These are phyloP conservation scores for Termitomyces sp. DNA, from an alignment of 768 basidiomycete genomes.

Conservation along the genomic window DNA sequence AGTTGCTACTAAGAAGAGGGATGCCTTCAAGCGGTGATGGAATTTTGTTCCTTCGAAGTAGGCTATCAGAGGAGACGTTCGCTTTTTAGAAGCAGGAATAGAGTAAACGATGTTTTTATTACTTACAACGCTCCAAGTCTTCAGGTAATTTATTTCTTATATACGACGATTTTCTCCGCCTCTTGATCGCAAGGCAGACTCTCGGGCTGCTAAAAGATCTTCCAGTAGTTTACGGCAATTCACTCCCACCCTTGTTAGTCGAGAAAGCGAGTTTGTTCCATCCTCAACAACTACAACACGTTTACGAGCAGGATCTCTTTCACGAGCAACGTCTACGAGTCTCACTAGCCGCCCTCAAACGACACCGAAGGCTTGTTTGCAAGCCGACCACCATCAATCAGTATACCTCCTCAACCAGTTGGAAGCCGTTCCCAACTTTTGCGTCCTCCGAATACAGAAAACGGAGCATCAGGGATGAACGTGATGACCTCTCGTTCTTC, in stretches of 20 bases:
- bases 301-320: slow-evolving; percentile 20
- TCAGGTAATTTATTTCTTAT: slow-evolving; percentile 25
- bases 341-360: slow-evolving; percentile 18
- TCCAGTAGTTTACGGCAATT: slow-evolving; percentile 15
- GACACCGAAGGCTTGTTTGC: slow-evolving; percentile 11
- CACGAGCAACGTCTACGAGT: slow-evolving; percentile 36
- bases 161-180: background rate
- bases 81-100: too few species aligned
- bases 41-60: too few species aligned
- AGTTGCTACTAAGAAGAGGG: too few species aligned
- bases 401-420: slow-evolving; percentile 24
- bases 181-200: background rate
- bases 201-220: slow-evolving; percentile 10
- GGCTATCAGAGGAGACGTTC: too few species aligned
- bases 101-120: too few species aligned
- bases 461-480: slow-evolving; percentile 23
- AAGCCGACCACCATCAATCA: slow-evolving; percentile 27
- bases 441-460: slow-evolving; percentile 45
- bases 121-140: too few species aligned
- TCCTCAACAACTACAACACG: slow-evolving; percentile 16
- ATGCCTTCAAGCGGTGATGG: too few species aligned
- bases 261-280: slow-evolving; percentile 17
- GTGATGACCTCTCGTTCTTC: slow-evolving; percentile 5
- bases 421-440: slow-evolving; percentile 22
- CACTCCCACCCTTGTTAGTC: slow-evolving; percentile 22